Evolutionary conservation across 306 rosid species (phyloP).

Genomic region (Vigna trinervia): DNA sequence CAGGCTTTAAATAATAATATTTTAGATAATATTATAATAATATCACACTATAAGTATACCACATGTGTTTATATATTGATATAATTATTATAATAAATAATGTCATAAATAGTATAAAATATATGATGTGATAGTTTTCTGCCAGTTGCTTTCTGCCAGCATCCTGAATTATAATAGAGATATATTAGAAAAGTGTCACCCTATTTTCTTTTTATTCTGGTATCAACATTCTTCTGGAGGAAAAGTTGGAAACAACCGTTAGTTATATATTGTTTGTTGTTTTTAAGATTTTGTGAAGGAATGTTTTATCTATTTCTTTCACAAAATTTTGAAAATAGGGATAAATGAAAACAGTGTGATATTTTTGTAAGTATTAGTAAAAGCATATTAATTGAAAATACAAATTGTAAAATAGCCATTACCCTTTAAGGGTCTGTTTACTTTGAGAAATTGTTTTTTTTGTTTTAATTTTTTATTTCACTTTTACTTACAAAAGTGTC

Average conservation of each 20-base stretch:
- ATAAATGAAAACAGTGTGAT: neutral
- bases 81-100: neutral
- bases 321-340: slow-evolving; percentile 15
- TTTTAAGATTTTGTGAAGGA: slow-evolving; percentile 21
- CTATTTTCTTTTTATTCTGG: neutral
- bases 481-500: neutral
- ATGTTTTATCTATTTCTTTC: slow-evolving; percentile 9
- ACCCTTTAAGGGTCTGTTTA: neutral
- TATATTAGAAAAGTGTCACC: neutral
- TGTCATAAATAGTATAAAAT: neutral
- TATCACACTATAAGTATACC: neutral
- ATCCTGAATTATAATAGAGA: neutral
- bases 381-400: slow-evolving; percentile 8
- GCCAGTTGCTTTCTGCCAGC: neutral
- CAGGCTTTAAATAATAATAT: neutral
- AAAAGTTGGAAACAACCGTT: neutral
- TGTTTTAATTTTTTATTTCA: neutral
- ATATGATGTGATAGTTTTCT: neutral
- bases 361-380: slow-evolving; percentile 28
- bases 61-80: neutral
- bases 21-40: neutral
- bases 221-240: neutral
- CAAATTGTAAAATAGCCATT: neutral
- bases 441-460: neutral
- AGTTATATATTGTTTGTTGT: neutral